Conservation (phyloP, 129 eudicot genomes). For the Daucus carota region DH1_v3.0 NC_030386.2:39395001-39395500, state of each 20-base stretch:
- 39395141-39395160: slow-evolving; percentile 29
- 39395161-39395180: slow-evolving; percentile 18
- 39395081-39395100: slow-evolving; percentile 59
- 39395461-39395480: slow-evolving; percentile 24
- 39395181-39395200: slow-evolving; percentile 43
- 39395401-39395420: slow-evolving; percentile 44
- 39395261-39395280: slow-evolving; percentile 64
- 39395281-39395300: slow-evolving; percentile 59
- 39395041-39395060: slow-evolving; percentile 84
- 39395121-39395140: slow-evolving; percentile 50
- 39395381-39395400: slow-evolving; percentile 45
- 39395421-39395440: slow-evolving; percentile 39
- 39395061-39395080: slow-evolving; percentile 62
- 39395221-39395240: slow-evolving; percentile 70
- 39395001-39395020: slow-evolving; percentile 48
- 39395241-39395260: slow-evolving; percentile 64
- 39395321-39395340: slow-evolving; percentile 41
- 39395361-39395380: slow-evolving; percentile 51
- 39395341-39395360: slow-evolving; percentile 51
- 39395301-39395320: slow-evolving; percentile 64
- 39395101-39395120: slow-evolving; percentile 41
- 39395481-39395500: slow-evolving; percentile 23
- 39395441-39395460: slow-evolving; percentile 54
- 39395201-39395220: slow-evolving; percentile 79
- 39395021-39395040: slow-evolving; percentile 76